Conservation (phyloP, 164 flowering plant species). For the Macadamia integrifolia region DNA sequence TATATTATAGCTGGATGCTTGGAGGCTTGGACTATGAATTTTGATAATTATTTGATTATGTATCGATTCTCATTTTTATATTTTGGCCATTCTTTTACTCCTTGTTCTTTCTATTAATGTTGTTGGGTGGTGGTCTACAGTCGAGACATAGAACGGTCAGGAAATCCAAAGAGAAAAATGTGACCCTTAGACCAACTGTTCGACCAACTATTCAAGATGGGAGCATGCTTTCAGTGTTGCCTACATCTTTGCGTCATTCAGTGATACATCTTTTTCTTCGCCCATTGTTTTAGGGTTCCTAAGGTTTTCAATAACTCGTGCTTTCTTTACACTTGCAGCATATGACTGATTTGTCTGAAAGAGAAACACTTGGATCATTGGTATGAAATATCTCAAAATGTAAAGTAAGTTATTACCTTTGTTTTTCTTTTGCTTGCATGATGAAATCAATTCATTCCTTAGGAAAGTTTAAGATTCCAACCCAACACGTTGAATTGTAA, state of each 20-base stretch:
- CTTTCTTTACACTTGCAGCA: slow-evolving; percentile 45
- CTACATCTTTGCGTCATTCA: slow-evolving; percentile 82
- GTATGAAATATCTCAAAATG: slow-evolving; percentile 18
- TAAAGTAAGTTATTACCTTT: too few relatives aligned
- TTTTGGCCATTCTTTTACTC: too few relatives aligned
- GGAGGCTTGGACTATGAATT: too few relatives aligned
- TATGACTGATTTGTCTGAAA: slow-evolving; percentile 81
- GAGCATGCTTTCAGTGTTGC: slow-evolving; percentile 88
- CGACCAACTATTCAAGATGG: slow-evolving; percentile 45
- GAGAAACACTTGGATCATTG: slow-evolving; percentile 81
- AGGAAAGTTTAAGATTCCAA: too few relatives aligned
- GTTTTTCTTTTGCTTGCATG: too few relatives aligned
- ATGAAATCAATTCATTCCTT: too few relatives aligned
- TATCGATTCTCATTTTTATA: too few relatives aligned
- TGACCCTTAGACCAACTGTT: slow-evolving; percentile 70
- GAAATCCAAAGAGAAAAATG: slow-evolving; percentile 74
- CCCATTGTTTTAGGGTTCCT: too few relatives aligned
- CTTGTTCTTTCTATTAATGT: too few relatives aligned
- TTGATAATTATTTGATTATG: too few relatives aligned
- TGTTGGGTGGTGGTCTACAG: slow-evolving; percentile 13
- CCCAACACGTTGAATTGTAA: too few relatives aligned
- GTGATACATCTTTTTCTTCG: slow-evolving; percentile 44
- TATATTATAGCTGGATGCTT: too few relatives aligned
- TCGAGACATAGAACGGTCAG: slow-evolving; percentile 49
- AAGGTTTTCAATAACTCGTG: neutral